Conservation (phyloP, 2,329 filamentous ascomycete genomes). For the Hypoxylon sp. region DNA sequence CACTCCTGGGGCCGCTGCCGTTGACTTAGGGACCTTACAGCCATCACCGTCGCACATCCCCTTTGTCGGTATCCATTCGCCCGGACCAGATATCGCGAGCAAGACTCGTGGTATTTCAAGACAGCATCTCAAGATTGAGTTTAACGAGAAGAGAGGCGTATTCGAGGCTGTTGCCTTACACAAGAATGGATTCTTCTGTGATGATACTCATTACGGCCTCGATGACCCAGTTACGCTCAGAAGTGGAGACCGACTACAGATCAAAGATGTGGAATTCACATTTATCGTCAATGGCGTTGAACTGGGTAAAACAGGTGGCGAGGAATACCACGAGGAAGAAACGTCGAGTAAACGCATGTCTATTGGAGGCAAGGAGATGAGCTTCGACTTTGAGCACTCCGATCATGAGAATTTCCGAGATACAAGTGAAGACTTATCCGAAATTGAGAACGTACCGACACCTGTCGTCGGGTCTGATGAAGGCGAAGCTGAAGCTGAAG, state of each 20-base stretch:
- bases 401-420: conserved; percentile 71
- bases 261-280: conserved; percentile 77
- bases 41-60: conserved; percentile 75
- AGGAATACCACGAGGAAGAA: conserved; percentile 68
- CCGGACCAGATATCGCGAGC: conserved; percentile 70
- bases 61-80: conserved; percentile 80
- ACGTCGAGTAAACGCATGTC: conserved; percentile 65
- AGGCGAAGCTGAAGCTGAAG: conserved; percentile 60
- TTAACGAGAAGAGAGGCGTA: conserved; percentile 72
- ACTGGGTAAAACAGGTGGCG: conserved; percentile 70
- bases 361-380: conserved; percentile 78
- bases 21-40: conserved; percentile 72
- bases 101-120: conserved; percentile 82
- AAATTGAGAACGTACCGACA: conserved; percentile 61
- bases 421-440: conserved; percentile 68
- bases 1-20: conserved; percentile 70
- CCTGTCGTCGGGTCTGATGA: conserved; percentile 56
- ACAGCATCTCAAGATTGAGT: conserved; percentile 80
- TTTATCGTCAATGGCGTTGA: conserved; percentile 79
- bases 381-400: conserved; percentile 78
- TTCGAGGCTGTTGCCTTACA: conserved; percentile 76
- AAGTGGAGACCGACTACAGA: conserved; percentile 77
- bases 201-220: conserved; percentile 68
- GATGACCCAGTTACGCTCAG: conserved; percentile 71
- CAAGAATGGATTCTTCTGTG: conserved; percentile 78